Evolutionary conservation across 441 rosid species (phyloP).

Genomic region (Populus hybrid): DNA sequence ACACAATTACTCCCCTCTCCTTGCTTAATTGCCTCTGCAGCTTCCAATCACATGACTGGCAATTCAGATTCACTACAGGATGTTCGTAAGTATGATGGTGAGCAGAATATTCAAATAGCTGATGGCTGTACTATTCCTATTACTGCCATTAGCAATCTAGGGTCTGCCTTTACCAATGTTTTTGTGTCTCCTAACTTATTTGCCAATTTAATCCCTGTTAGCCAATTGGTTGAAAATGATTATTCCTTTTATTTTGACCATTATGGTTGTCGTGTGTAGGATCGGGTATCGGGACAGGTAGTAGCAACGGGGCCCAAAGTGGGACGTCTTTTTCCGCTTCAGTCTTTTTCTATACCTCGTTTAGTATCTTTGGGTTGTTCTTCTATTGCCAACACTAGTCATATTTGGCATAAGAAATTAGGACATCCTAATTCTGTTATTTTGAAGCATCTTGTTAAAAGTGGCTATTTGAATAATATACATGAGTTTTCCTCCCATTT

Average conservation of each 20-base stretch:
- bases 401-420: background rate
- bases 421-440: background rate
- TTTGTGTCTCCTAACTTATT: too few species aligned
- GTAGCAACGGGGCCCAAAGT: too few species aligned
- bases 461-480: too few species aligned
- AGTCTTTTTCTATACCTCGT: background rate
- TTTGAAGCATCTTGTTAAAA: background rate
- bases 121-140: background rate
- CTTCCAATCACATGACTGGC: too few species aligned
- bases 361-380: background rate
- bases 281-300: too few species aligned
- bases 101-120: background rate
- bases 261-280: too few species aligned
- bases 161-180: too few species aligned
- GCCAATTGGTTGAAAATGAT: background rate
- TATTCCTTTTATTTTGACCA: background rate
- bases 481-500: too few species aligned
- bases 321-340: background rate
- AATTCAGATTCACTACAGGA: too few species aligned
- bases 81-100: background rate
- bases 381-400: background rate
- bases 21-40: fast-evolving
- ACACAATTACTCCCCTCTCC: too few species aligned
- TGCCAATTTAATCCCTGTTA: too few species aligned
- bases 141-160: background rate